Evolutionary conservation across 2,329 filamentous ascomycete genomes (phyloP).

Genomic region (Thelonectria blattea): DNA sequence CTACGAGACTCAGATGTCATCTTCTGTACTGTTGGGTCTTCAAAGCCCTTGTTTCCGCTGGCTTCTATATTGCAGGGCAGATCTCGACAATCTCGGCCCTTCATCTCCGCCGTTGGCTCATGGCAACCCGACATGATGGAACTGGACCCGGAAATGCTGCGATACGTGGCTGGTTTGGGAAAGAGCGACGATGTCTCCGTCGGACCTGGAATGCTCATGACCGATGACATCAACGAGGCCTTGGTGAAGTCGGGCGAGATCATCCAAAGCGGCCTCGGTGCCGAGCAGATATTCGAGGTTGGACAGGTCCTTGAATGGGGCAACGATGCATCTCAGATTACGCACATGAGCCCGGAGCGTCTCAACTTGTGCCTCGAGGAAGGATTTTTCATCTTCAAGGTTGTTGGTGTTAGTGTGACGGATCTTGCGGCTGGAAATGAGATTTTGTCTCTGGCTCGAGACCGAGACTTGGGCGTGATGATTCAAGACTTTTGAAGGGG

Average conservation of each 20-base stretch:
- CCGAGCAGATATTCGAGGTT: constrained; percentile 67
- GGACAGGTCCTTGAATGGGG: constrained; percentile 46
- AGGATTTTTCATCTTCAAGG: constrained; percentile 39
- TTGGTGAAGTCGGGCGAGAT: constrained; percentile 71
- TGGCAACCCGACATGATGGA: constrained; percentile 70
- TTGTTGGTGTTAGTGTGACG: constrained; percentile 40
- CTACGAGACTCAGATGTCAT: constrained; percentile 19
- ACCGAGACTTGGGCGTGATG: background rate
- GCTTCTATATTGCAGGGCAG: constrained; percentile 6
- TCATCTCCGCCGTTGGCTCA: constrained; percentile 58
- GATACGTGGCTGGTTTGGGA: constrained; percentile 14
- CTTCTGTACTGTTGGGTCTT: constrained; percentile 32
- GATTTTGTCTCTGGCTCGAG: background rate
- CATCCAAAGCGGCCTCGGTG: constrained; percentile 64
- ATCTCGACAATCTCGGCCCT: constrained; percentile 30
- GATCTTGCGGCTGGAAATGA: constrained; percentile 39
- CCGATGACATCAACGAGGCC: constrained; percentile 64
- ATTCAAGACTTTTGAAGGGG: background rate
- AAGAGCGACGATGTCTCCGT: constrained; percentile 5
- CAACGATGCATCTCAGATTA: background rate
- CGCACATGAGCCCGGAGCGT: background rate
- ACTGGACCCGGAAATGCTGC: constrained; percentile 66
- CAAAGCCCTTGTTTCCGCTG: constrained; percentile 21
- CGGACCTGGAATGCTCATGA: constrained; percentile 43
- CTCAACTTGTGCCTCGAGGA: constrained; percentile 24